Evolutionary conservation across 1,284 basidiomycete species (phyloP).

Genomic region (Peniophora sp.): DNA sequence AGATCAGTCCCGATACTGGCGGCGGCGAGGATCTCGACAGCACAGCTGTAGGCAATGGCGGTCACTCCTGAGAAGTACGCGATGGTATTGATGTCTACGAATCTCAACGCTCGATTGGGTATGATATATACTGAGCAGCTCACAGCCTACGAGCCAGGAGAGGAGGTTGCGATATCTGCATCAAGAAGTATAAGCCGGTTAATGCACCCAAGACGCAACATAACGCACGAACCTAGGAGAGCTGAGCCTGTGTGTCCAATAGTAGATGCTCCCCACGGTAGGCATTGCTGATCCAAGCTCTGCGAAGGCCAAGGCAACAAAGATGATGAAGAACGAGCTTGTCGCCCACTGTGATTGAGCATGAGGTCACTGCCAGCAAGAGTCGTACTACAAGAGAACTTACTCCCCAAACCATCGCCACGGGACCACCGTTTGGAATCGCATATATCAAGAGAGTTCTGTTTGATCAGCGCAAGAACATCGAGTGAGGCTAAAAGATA

Average conservation of each 20-base stretch:
- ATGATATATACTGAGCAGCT: conserved; percentile 3
- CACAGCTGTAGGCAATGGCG: conserved; percentile 35
- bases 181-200: background rate
- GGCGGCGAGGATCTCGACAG: conserved; percentile 30
- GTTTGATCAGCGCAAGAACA: conserved; percentile 6
- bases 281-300: conserved; percentile 24
- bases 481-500: conserved; percentile 5
- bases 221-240: conserved; percentile 23
- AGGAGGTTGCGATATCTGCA: conserved; percentile 15
- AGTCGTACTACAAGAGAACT: no score
- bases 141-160: conserved; percentile 36
- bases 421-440: conserved; percentile 37
- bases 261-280: conserved; percentile 34
- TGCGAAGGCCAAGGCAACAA: conserved; percentile 26
- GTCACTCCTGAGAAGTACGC: conserved; percentile 31
- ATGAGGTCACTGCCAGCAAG: no score
- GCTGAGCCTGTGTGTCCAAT: conserved; percentile 28
- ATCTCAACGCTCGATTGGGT: background rate
- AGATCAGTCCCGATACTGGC: conserved; percentile 24
- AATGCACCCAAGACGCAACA: no score
- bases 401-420: conserved; percentile 41
- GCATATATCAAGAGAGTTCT: conserved; percentile 32
- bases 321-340: conserved; percentile 11
- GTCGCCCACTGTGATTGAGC: conserved; percentile 23
- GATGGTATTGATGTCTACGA: conserved; percentile 29